Evolutionary conservation across 1,139 yeast species (phyloP).

Genomic region (Yamadazyma trypodendri): DNA sequence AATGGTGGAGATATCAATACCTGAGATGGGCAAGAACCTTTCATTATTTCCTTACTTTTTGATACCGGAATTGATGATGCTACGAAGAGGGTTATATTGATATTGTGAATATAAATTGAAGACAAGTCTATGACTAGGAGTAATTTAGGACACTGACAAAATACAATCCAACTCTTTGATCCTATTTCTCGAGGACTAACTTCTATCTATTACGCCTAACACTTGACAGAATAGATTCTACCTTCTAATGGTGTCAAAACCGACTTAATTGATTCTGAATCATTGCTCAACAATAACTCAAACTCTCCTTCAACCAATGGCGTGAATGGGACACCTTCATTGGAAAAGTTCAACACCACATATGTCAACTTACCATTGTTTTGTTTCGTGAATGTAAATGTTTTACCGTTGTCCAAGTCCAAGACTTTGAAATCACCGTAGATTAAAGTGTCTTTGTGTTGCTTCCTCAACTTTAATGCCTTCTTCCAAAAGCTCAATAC

Average conservation of each 20-base stretch:
- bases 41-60: conserved; percentile 8
- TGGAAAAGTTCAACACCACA: conserved; percentile 45
- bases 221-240: conserved; percentile 25
- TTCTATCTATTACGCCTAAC: no score
- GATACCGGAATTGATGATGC: conserved; percentile 6
- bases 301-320: conserved; percentile 24
- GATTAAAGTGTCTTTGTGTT: conserved; percentile 38
- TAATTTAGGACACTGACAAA: no score
- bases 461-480: conserved; percentile 43
- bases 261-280: conserved; percentile 17
- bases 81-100: conserved; percentile 7
- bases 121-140: conserved; percentile 7
- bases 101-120: conserved; percentile 7
- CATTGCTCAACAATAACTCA: conserved; percentile 27
- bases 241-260: conserved; percentile 35
- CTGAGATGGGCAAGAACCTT: conserved; percentile 7
- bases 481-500: conserved; percentile 44
- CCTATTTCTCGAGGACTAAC: no score
- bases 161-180: no score
- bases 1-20: conserved; percentile 4
- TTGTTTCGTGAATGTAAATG: conserved; percentile 38
- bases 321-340: conserved; percentile 26
- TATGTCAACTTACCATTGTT: conserved; percentile 22
- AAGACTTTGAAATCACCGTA: conserved; percentile 47
- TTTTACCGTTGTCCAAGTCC: conserved; percentile 36